A percentile compares a stretch with the other conserved stretches of the same genome.
Evolutionary conservation across 139 green algal species (phyloP).

Genomic region (Auxenochlorella pyrenoidosa): DNA sequence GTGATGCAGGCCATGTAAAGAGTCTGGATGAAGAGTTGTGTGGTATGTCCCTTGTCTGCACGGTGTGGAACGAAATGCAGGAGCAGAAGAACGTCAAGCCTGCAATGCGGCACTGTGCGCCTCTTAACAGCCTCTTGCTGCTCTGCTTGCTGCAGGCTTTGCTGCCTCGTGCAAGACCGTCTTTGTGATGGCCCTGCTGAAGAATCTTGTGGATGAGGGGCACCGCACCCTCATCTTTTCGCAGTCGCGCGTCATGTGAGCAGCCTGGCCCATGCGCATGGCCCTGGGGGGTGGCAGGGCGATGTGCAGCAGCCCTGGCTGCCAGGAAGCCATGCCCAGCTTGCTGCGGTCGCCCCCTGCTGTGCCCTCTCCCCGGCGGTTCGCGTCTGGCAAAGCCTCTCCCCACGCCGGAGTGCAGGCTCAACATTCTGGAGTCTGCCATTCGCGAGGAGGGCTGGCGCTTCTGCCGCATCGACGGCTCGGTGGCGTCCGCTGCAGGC

Average conservation of each 20-base stretch:
- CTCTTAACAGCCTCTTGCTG: too few species aligned
- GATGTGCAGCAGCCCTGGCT: too few species aligned
- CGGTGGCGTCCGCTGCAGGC: slow-evolving; percentile 62
- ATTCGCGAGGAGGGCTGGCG: slow-evolving; percentile 54
- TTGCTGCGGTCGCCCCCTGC: too few species aligned
- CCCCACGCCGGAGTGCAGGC: slow-evolving; percentile 26
- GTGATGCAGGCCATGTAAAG: neutral
- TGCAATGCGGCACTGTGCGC: too few species aligned
- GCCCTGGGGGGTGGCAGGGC: too few species aligned
- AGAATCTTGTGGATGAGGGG: slow-evolving; percentile 70
- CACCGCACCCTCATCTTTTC: slow-evolving; percentile 94
- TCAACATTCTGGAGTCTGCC: slow-evolving; percentile 88
- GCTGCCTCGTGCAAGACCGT: slow-evolving; percentile 84
- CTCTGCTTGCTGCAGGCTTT: slow-evolving; percentile 26
- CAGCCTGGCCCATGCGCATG: too few species aligned
- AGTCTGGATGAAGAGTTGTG: neutral
- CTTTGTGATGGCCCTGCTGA: slow-evolving; percentile 83
- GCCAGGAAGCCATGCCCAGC: too few species aligned
- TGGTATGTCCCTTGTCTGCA: too few species aligned
- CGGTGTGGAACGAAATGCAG: too few species aligned
- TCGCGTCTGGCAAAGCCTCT: too few species aligned
- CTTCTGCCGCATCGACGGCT: slow-evolving; percentile 89
- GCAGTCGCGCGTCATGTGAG: slow-evolving; percentile 36
- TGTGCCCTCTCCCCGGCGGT: neutral
- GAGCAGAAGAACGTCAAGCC: too few species aligned